Conservation (phyloP, 306 rosid genomes). For the Trifolium repens region DNA sequence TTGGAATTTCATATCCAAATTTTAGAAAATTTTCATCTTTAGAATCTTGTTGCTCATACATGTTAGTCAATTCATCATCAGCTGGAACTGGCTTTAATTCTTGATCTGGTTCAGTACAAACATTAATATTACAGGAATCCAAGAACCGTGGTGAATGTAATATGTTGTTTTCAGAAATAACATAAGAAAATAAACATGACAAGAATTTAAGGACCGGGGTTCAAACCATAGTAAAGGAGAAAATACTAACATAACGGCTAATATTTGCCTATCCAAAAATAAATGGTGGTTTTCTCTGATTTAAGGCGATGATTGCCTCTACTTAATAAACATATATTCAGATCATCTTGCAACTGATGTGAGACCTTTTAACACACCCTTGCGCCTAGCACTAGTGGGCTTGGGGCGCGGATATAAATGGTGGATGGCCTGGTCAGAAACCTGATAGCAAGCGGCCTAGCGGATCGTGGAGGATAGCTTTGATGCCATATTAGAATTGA, state of each 20-base stretch:
- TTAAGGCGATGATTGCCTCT: background rate
- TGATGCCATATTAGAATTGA: background rate
- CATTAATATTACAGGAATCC: background rate
- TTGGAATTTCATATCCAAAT: slow-evolving; percentile 32
- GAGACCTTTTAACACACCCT: too few relatives aligned
- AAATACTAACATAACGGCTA: too few relatives aligned
- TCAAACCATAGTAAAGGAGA: too few relatives aligned
- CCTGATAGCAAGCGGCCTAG: too few relatives aligned
- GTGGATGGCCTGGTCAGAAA: too few relatives aligned
- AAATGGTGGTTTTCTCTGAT: background rate
- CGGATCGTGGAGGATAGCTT: too few relatives aligned
- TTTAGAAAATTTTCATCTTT: slow-evolving; percentile 35
- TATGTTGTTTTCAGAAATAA: background rate
- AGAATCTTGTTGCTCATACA: slow-evolving; percentile 35
- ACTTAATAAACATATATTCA: too few relatives aligned
- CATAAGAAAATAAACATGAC: slow-evolving; percentile 12
- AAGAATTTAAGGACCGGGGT: background rate
- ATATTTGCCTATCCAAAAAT: too few relatives aligned
- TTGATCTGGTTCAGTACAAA: slow-evolving; percentile 42
- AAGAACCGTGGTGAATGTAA: background rate
- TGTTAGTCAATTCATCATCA: slow-evolving; percentile 32
- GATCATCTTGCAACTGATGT: too few relatives aligned
- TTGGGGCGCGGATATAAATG: too few relatives aligned
- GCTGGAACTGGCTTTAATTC: slow-evolving; percentile 5
- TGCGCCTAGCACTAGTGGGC: too few relatives aligned